Evolutionary conservation across 495 filamentous ascomycete species (phyloP).

Genomic region (Penicillium goetzii): DNA sequence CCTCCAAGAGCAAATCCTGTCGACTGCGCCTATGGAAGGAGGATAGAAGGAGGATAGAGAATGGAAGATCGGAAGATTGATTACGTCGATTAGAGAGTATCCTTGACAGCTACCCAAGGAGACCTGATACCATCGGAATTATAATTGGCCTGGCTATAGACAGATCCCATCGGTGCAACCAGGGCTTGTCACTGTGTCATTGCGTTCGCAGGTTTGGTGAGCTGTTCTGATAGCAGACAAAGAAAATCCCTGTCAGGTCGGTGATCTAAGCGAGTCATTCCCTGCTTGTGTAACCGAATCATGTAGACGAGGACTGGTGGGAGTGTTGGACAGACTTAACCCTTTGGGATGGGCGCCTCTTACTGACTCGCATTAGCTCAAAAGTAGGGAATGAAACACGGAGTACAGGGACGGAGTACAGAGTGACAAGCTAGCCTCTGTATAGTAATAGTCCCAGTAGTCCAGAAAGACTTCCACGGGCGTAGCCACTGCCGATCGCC

Average conservation of each 20-base stretch:
- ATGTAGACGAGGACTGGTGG: neutral
- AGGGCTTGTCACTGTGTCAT: conserved; percentile 1
- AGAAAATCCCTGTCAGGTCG: conserved; percentile 8
- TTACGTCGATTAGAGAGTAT: neutral
- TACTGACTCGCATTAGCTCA: neutral
- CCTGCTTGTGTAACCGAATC: conserved; percentile 21
- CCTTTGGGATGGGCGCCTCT: neutral
- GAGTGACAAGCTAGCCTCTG: neutral
- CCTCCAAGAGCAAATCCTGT: neutral
- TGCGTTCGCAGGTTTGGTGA: neutral
- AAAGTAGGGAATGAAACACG: neutral
- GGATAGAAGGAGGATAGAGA: neutral
- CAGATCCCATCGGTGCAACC: conserved; percentile 6
- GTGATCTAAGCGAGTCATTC: neutral
- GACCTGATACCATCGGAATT: neutral
- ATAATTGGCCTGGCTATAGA: conserved; percentile 14
- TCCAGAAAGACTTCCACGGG: neutral
- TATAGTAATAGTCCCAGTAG: neutral
- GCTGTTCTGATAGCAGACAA: conserved; percentile 10
- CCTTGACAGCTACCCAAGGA: neutral
- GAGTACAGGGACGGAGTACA: neutral
- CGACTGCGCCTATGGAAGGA: neutral
- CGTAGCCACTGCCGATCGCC: conserved; percentile 17
- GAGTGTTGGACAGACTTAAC: conserved; percentile 6
- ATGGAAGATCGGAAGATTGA: neutral